Percentiles rank a stretch among this genome's conserved stretches.
Conservation (phyloP, 805 yeast genomes). For the Myxozyma neotropica region DNA sequence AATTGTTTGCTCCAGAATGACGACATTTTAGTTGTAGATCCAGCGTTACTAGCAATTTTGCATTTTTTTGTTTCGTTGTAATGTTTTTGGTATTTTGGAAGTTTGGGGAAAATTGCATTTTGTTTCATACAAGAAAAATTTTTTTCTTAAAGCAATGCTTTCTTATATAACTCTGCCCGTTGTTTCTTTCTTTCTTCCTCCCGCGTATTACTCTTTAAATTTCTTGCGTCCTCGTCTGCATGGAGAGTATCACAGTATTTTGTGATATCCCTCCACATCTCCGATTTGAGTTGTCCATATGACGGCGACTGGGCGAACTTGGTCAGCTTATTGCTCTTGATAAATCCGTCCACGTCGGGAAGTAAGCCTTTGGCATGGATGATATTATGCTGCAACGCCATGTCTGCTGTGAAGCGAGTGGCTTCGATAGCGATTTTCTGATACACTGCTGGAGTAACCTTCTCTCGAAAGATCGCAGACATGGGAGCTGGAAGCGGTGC, state of each 20-base stretch:
- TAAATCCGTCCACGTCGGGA: conserved; percentile 42
- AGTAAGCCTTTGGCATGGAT: conserved; percentile 44
- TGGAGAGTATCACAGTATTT: conserved; percentile 14
- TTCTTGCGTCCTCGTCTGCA: conserved; percentile 16
- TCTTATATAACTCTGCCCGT: background rate
- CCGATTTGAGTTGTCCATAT: conserved; percentile 38
- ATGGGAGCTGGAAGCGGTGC: conserved; percentile 45
- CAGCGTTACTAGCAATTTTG: background rate
- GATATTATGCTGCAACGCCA: conserved; percentile 39
- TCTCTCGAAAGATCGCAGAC: conserved; percentile 42
- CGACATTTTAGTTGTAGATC: background rate
- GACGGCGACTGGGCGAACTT: conserved; percentile 39
- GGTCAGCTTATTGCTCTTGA: conserved; percentile 24
- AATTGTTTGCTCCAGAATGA: too few species aligned
- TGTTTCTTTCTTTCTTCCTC: conserved; percentile 5
- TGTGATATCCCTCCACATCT: conserved; percentile 32
- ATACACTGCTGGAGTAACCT: conserved; percentile 39
- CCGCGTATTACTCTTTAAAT: background rate
- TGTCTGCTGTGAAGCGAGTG: conserved; percentile 42
- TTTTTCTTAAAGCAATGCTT: conserved; percentile 1
- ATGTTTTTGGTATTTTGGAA: background rate
- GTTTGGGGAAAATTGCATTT: background rate
- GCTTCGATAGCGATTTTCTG: conserved; percentile 43
- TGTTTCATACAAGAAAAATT: too few species aligned
- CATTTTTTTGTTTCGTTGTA: background rate